These are phyloP conservation scores for Podospora australis DNA, from an alignment of 495 filamentous ascomycete genomes.

Conservation along the genomic window DNA sequence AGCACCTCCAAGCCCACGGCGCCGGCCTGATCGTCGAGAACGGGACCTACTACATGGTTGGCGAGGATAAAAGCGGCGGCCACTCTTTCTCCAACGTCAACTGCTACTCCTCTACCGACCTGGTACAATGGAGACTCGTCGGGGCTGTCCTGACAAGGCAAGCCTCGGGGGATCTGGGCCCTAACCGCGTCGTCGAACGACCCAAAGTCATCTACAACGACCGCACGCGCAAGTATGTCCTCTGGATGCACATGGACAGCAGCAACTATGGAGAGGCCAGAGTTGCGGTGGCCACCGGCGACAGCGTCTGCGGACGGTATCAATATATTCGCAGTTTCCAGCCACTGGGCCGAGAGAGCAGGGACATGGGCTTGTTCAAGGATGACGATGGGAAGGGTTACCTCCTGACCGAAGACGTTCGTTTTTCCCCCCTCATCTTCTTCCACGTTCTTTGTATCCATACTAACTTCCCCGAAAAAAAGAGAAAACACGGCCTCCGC, in stretches of 20 bases:
- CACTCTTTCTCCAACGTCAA: constrained; percentile 55
- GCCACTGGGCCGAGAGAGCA: constrained; percentile 47
- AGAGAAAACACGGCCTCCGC: constrained; percentile 47
- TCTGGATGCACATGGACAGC: constrained; percentile 63
- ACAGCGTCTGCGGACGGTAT: constrained; percentile 54
- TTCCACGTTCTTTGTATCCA: constrained; percentile 13
- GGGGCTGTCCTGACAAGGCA: constrained; percentile 48
- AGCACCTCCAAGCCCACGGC: constrained; percentile 58
- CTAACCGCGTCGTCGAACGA: constrained; percentile 55
- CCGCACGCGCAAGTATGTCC: constrained; percentile 45
- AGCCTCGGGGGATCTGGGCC: constrained; percentile 51
- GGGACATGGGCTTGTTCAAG: constrained; percentile 59
- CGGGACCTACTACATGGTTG: constrained; percentile 54
- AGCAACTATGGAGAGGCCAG: constrained; percentile 57
- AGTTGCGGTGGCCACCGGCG: constrained; percentile 54
- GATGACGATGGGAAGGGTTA: constrained; percentile 56
- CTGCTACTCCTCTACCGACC: constrained; percentile 48
- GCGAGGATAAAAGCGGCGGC: constrained; percentile 60
- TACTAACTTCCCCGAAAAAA: neutral
- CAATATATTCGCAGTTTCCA: constrained; percentile 22
- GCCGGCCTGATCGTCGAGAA: constrained; percentile 49
- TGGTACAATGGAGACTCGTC: constrained; percentile 57
- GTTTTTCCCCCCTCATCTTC: neutral
- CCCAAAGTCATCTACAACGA: constrained; percentile 60
- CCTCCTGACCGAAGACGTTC: constrained; percentile 56